Evolutionary conservation across 1,284 basidiomycete species (phyloP).

Genomic region (Ceratobasidium sp.): DNA sequence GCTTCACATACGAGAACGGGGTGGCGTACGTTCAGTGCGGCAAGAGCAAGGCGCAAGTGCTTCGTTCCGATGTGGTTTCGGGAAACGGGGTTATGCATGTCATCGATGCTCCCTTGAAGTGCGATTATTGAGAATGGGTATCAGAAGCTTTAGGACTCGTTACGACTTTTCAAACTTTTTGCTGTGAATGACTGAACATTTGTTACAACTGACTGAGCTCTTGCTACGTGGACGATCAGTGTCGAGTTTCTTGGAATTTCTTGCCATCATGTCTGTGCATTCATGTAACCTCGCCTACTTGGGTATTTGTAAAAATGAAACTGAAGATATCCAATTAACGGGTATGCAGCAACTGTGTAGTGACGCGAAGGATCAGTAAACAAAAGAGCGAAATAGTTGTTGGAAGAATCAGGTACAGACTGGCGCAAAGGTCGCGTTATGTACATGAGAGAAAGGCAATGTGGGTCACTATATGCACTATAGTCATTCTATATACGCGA

Average conservation of each 20-base stretch:
- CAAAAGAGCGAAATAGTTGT: too few species aligned
- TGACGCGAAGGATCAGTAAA: too few species aligned
- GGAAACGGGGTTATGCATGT: slow-evolving; percentile 19
- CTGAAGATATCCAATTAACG: too few species aligned
- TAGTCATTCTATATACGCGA: too few species aligned
- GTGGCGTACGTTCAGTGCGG: slow-evolving; percentile 8
- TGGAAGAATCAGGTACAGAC: too few species aligned
- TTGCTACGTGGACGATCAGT: background rate
- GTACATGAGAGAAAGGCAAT: too few species aligned
- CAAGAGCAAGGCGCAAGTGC: background rate
- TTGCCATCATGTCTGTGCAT: background rate
- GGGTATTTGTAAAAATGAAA: too few species aligned
- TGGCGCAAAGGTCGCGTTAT: too few species aligned
- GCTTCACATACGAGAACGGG: background rate
- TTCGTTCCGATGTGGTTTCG: slow-evolving; percentile 15
- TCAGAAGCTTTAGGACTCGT: background rate
- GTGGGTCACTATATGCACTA: too few species aligned
- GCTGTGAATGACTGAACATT: background rate
- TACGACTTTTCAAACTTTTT: background rate
- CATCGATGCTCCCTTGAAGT: slow-evolving; percentile 18
- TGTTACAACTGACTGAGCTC: background rate
- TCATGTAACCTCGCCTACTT: background rate
- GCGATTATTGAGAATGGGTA: background rate
- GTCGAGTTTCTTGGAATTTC: background rate
- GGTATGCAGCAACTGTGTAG: too few species aligned